These are phyloP conservation scores for Fusarium mexicanum DNA, from an alignment of 2,329 filamentous ascomycete genomes.

Conservation along the genomic window DNA sequence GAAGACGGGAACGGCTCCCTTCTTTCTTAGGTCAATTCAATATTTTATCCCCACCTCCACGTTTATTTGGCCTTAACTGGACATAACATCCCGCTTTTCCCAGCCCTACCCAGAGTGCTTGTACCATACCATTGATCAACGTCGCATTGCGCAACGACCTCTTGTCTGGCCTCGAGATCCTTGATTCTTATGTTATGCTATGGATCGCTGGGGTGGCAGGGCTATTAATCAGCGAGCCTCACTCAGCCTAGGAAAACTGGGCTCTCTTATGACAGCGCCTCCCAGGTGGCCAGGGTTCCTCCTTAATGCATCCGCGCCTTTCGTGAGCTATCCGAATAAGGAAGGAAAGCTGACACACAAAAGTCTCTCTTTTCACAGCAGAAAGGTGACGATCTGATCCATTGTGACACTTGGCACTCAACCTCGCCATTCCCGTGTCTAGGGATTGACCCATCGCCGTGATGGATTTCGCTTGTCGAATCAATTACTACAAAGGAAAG, in stretches of 20 bases:
- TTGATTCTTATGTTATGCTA: conserved; percentile 6
- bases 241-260: conserved; percentile 28
- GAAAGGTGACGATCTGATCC: conserved; percentile 18
- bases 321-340: conserved; percentile 15
- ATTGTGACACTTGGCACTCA: background rate
- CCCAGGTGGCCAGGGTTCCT: background rate
- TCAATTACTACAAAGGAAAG: background rate
- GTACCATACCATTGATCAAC: conserved; percentile 22
- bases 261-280: conserved; percentile 14
- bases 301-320: background rate
- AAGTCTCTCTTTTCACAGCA: background rate
- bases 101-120: conserved; percentile 29
- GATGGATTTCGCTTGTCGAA: conserved; percentile 8
- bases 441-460: conserved; percentile 14
- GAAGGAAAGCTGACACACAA: conserved; percentile 12
- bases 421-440: background rate
- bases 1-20: background rate
- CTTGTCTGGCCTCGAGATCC: conserved; percentile 10
- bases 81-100: conserved; percentile 24
- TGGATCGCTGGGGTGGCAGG: background rate
- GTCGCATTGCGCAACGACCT: conserved; percentile 26
- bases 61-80: conserved; percentile 6
- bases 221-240: conserved; percentile 4
- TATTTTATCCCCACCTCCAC: conserved; percentile 22
- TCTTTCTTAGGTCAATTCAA: background rate